Conservation (phyloP, 2,329 filamentous ascomycete genomes). For the Sphaerostilbella broomeana region DNA sequence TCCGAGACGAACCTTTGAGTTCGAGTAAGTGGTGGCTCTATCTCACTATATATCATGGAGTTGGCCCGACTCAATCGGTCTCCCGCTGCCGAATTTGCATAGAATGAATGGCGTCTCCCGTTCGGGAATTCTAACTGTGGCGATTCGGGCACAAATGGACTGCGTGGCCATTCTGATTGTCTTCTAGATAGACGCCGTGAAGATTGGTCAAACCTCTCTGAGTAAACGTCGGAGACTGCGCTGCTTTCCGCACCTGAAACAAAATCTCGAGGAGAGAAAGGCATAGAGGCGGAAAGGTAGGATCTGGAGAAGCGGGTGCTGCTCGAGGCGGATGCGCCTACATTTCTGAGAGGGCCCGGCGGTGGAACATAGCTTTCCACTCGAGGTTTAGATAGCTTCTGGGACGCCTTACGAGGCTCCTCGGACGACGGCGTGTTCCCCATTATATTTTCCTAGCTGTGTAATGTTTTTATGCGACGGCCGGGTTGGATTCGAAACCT, state of each 20-base stretch:
- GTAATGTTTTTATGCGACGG: too few species aligned
- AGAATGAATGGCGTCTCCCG: constrained; percentile 8
- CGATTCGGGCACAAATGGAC: constrained; percentile 4
- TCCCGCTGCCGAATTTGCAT: constrained; percentile 4
- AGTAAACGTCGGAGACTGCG: constrained; percentile 1
- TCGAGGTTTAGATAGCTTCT: constrained; percentile 48
- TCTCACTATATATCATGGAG: constrained; percentile 6
- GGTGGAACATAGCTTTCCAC: constrained; percentile 33
- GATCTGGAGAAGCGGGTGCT: constrained; percentile 25
- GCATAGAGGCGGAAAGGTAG: constrained; percentile 25
- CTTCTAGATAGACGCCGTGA: constrained; percentile 9
- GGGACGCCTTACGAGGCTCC: constrained; percentile 32
- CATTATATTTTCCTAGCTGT: too few species aligned
- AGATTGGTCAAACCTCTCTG: constrained; percentile 2
- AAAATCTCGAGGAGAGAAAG: constrained; percentile 10
- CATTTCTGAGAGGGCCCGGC: constrained; percentile 32
- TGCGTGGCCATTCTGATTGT: constrained; percentile 7
- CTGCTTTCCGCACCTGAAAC: neutral
- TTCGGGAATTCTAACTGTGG: neutral
- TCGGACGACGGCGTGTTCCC: constrained; percentile 45
- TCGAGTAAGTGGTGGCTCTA: constrained; percentile 8
- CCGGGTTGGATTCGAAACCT: too few species aligned
- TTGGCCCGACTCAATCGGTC: constrained; percentile 8
- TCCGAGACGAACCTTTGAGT: constrained; percentile 14
- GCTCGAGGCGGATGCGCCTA: constrained; percentile 10